Evolutionary conservation across 495 filamentous ascomycete genomes (phyloP).

Genomic region (Collariella sp.): DNA sequence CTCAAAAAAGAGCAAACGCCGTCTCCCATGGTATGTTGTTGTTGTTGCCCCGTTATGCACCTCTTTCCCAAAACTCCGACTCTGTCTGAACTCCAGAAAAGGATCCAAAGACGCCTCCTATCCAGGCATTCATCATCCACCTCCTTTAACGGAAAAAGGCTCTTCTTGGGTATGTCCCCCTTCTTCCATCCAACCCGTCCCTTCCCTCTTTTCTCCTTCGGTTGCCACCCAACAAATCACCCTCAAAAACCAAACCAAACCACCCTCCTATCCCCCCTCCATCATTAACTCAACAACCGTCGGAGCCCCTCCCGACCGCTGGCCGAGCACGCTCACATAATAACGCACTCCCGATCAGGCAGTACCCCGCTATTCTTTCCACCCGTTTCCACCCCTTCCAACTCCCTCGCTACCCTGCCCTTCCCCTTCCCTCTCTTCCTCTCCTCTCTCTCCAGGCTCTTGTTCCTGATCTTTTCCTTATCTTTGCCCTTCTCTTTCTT

Average conservation of each 20-base stretch:
- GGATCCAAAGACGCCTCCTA: no score
- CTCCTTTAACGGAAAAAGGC: background rate
- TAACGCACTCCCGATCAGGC: conserved; percentile 64
- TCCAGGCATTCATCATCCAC: background rate
- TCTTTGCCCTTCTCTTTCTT: conserved; percentile 28
- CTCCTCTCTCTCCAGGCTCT: conserved; percentile 17
- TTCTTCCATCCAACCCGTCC: no score
- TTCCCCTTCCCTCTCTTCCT: conserved; percentile 11
- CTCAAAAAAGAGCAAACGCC: no score
- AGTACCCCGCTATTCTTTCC: conserved; percentile 30
- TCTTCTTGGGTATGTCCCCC: background rate
- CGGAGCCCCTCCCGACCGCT: no score
- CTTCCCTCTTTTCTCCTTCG: no score
- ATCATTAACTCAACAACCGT: no score
- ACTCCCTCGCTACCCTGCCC: conserved; percentile 30
- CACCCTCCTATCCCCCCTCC: background rate
- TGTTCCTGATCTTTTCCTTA: conserved; percentile 30
- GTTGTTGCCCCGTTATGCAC: no score
- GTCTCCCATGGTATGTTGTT: no score
- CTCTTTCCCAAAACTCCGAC: no score
- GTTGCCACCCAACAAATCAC: background rate
- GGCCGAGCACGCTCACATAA: conserved; percentile 24
- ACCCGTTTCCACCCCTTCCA: conserved; percentile 10
- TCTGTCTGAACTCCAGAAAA: no score
- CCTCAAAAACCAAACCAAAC: background rate